These are phyloP conservation scores for Colletotrichum limetticola DNA, from an alignment of 2,329 filamentous ascomycete genomes.

Conservation along the genomic window DNA sequence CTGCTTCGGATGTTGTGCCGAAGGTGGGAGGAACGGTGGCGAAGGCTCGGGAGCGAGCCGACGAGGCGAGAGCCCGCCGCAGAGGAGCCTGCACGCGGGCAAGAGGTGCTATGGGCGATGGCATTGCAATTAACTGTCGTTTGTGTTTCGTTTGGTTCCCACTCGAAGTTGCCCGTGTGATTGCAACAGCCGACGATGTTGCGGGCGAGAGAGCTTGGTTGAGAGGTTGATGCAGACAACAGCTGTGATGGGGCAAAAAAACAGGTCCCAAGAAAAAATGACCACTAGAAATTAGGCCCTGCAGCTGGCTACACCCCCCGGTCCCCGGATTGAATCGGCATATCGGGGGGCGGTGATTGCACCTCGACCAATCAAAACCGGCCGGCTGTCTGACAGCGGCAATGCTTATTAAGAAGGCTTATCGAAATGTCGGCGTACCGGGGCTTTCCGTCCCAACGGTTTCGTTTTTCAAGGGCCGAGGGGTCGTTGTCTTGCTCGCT, in stretches of 20 bases:
- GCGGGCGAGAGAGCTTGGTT: not conserved
- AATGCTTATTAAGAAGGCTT: slow-evolving; percentile 22
- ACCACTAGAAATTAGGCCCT: slow-evolving; percentile 26
- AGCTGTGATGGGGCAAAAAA: slow-evolving; percentile 26
- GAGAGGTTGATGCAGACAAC: not conserved
- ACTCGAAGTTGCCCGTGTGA: not conserved
- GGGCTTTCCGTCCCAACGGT: slow-evolving; percentile 33
- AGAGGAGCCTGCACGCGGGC: slow-evolving; percentile 55
- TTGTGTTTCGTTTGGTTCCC: not conserved
- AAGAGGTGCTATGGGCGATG: slow-evolving; percentile 53
- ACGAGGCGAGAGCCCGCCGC: slow-evolving; percentile 50
- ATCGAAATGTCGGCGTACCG: slow-evolving; percentile 7
- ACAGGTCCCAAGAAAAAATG: slow-evolving; percentile 15
- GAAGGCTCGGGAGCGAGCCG: slow-evolving; percentile 50
- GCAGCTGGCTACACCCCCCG: slow-evolving; percentile 18
- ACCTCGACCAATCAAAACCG: not conserved
- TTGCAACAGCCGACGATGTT: not conserved
- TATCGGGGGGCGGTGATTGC: not conserved
- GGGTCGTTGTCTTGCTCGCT: not conserved
- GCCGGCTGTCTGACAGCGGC: not conserved
- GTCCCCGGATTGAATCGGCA: slow-evolving; percentile 37
- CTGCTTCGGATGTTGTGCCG: slow-evolving; percentile 36
- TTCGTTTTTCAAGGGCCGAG: not conserved
- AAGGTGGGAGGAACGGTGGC: slow-evolving; percentile 57
- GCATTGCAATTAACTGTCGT: slow-evolving; percentile 43